Evolutionary conservation across 163 green algal genomes (phyloP), one percentile per base, ranked within the genome.

Genomic region (Volvox carteri): DNA sequence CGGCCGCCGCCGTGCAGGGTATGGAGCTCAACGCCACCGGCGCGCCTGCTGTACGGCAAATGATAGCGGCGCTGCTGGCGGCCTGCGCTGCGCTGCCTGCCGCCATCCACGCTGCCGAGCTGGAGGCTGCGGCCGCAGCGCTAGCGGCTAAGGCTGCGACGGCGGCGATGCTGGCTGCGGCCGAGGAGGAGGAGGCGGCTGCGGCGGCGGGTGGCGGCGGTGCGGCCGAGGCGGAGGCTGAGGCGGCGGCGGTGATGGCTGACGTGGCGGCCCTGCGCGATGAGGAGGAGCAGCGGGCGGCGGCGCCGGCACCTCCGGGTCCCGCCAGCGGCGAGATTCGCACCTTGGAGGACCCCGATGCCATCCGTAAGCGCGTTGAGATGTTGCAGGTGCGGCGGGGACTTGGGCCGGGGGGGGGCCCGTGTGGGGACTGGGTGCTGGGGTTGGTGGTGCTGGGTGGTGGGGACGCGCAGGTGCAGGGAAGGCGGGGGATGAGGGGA

Each of bases 1-100:
- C n/a, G n/a, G n/a, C n/a, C n/a, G n/a, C n/a, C n/a, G n/a, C n/a
- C n/a, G n/a, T n/a, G n/a, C 44, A 87, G 81, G 81, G 81, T 41
- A 77, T 77, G 60, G 83, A 88, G n/a, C 83, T 88, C 4, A 88
- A 88, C 50, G 83, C 83, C 83, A 39, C 50, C 3, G 30, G 18
- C 7, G 83, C 83, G 5, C 83, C 83, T 25, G 48, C 83, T 0
- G 83, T 88, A 39, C 83, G 83, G 21, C 28, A 58, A n/a, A 78
- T 88, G 83, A 0, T 88, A 11, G 25, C 83, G 1, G 83, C 83
- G 12, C 68, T 81, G 68, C 83, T 88, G 37, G 50, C 30, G 65
- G 83, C 83, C 33, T 88, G 83, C 68, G 83, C 83, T 50, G 35
- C 67, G 2, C 54, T 74, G 46, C 54, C 65, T 25, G 73, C 72